phyloP scores from a whole-genome alignment of 371 early-diverging fungal species.

The Capillidium heterosporum region DNA sequence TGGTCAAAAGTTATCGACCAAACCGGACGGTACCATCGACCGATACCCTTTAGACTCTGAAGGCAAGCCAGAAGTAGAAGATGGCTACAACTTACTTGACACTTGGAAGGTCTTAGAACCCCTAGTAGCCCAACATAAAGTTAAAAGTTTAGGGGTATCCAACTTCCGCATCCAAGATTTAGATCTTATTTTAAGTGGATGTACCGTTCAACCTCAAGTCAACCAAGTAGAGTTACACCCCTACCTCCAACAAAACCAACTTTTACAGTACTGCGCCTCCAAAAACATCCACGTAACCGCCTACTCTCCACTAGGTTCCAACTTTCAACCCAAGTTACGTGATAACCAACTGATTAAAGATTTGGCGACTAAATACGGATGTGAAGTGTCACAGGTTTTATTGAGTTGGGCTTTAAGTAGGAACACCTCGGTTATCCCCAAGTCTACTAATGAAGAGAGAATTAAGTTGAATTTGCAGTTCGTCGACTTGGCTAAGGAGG shows the following conservation, averaged over 20 bases:
- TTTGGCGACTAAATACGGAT: not conserved
- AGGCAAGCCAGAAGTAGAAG: no score
- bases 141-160: slow-evolving; percentile 61
- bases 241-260: slow-evolving; percentile 20
- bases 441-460: slow-evolving; percentile 25
- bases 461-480: slow-evolving; percentile 23
- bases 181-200: slow-evolving; percentile 21
- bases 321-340: slow-evolving; percentile 9
- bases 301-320: slow-evolving; percentile 84
- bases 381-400: slow-evolving; percentile 21
- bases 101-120: slow-evolving; percentile 56
- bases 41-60: slow-evolving; percentile 2
- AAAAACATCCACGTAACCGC: slow-evolving; percentile 53
- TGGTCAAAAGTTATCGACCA: slow-evolving; percentile 14
- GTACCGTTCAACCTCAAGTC: slow-evolving; percentile 27
- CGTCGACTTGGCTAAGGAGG: slow-evolving; percentile 17
- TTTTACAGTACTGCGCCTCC: slow-evolving; percentile 27
- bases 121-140: slow-evolving; percentile 24
- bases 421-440: slow-evolving; percentile 40
- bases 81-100: slow-evolving; percentile 24
- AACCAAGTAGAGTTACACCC: slow-evolving; percentile 66
- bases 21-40: slow-evolving; percentile 16
- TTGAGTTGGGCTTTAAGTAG: slow-evolving; percentile 35
- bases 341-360: not conserved
- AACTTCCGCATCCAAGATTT: slow-evolving; percentile 55